Base-by-base conservation (phyloP, 345 rosid genomes). In the Populus deltoides region DNA sequence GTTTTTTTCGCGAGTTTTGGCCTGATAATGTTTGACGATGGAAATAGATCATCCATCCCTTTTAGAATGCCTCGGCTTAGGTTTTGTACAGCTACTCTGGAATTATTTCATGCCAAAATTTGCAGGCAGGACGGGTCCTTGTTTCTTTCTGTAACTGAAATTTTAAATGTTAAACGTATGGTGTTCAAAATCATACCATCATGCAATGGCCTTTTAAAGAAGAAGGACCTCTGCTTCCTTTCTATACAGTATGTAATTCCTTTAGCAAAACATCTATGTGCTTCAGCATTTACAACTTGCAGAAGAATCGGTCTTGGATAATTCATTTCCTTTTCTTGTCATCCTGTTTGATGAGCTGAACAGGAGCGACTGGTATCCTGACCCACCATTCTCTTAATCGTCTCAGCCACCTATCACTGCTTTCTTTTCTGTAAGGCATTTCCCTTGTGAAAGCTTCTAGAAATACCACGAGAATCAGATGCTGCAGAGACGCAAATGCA, bases 381-480 rank as follows among this genome's bases (percentile, higher is more conserved):
- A 90, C 73, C 99, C 97, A 95, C 99, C 99, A 93, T 75, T 95
- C 99, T 81, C 92, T 87, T 65, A 92, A n/a, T 79, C 96, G 89
- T 77, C 98, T 86, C 71, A 88, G 73, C 79, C 75, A 77, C 83
- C 91, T 85, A 65, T 87, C 86, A 68, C 86, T 86, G 90, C 97
- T 95, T 81, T 89, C 94, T 86, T 82, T 93, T 89, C 98, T 85
- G 72, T 73, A 88, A 8, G 92, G 89, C 79, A 89, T 79, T 80
- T 92, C 91, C 90, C 99, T 84, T 0, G 97, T 93, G 86, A 90
- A 95, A 66, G 86, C 86, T 85, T 95, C 99, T 20, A 90, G 69
- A 81, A 88, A 92, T 75, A 81, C 83, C 29, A 87, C 20, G 78
- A 90, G 80, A 77, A 90, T 41, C 35, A 88, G 20, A 87, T 84